These are phyloP conservation scores for Berberis vulgaris DNA, from an alignment of 164 flowering plant species.

Conservation along the genomic window DNA sequence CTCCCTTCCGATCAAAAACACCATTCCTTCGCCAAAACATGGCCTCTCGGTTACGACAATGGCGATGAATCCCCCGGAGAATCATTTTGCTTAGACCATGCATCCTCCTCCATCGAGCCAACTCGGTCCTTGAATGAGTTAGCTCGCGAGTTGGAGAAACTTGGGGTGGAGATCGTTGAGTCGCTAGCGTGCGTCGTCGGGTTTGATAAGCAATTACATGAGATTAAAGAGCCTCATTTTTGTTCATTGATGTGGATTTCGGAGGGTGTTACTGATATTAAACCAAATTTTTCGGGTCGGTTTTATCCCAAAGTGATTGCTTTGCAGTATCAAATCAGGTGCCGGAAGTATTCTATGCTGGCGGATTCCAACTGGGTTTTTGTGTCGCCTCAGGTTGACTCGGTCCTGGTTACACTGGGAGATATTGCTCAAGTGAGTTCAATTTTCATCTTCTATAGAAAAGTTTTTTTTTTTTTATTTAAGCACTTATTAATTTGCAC, in stretches of 20 bases:
- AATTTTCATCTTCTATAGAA: no score
- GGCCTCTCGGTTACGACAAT: slow-evolving; percentile 54
- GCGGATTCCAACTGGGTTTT: slow-evolving; percentile 64
- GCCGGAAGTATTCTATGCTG: slow-evolving; percentile 34
- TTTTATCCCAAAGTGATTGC: slow-evolving; percentile 59
- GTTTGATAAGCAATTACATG: slow-evolving; percentile 39
- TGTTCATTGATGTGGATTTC: slow-evolving; percentile 57
- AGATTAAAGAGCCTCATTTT: slow-evolving; percentile 13
- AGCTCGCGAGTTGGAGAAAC: slow-evolving; percentile 38
- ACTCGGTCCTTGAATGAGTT: slow-evolving; percentile 32
- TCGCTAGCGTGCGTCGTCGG: slow-evolving; percentile 33
- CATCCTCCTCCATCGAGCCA: slow-evolving; percentile 17
- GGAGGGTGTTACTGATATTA: slow-evolving; percentile 13
- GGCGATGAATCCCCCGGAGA: slow-evolving; percentile 27
- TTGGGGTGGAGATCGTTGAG: slow-evolving; percentile 43
- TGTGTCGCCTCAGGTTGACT: slow-evolving; percentile 41
- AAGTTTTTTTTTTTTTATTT: no score
- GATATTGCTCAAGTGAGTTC: slow-evolving; percentile 69
- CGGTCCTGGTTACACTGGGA: slow-evolving; percentile 65
- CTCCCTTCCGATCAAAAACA: slow-evolving; percentile 35
- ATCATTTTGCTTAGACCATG: slow-evolving; percentile 49
- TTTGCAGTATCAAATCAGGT: slow-evolving; percentile 48
- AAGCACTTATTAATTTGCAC: no score
- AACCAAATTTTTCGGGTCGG: slow-evolving; percentile 27
- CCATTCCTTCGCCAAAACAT: slow-evolving; percentile 26